phyloP scores from a whole-genome alignment of 768 basidiomycete genomes.

The Cystobasidium tubakii region DNA sequence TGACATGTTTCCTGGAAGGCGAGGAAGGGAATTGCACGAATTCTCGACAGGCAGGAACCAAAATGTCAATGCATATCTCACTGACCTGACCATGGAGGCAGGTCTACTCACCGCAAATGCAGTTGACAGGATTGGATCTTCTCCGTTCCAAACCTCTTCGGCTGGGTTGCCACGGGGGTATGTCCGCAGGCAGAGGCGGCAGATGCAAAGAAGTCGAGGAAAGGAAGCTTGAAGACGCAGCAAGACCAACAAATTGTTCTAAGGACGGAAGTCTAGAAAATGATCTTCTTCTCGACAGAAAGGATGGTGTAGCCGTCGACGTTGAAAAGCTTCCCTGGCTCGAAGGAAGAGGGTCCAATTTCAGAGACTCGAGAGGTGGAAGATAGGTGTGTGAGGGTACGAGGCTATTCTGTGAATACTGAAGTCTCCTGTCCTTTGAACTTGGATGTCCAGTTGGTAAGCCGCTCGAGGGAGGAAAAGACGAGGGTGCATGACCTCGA shows the following conservation, averaged over 20 bases:
- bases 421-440: background rate
- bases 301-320: background rate
- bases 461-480: background rate
- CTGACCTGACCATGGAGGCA: too few species aligned
- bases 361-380: background rate
- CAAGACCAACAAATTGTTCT: background rate
- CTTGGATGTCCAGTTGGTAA: background rate
- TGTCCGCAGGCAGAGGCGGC: background rate
- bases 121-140: constrained; percentile 1
- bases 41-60: too few species aligned
- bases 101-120: background rate
- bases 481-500: background rate
- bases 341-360: background rate
- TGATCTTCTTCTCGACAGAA: background rate
- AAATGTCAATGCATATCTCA: too few species aligned
- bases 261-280: background rate
- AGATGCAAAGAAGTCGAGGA: background rate
- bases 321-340: background rate
- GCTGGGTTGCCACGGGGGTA: background rate
- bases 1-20: background rate
- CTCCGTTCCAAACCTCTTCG: background rate
- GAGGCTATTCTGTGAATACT: background rate
- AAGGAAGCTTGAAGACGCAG: background rate
- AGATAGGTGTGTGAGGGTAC: background rate
- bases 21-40: too few species aligned